Evolutionary conservation across 257 asterid species (phyloP).

Genomic region (Echites panduratus): DNA sequence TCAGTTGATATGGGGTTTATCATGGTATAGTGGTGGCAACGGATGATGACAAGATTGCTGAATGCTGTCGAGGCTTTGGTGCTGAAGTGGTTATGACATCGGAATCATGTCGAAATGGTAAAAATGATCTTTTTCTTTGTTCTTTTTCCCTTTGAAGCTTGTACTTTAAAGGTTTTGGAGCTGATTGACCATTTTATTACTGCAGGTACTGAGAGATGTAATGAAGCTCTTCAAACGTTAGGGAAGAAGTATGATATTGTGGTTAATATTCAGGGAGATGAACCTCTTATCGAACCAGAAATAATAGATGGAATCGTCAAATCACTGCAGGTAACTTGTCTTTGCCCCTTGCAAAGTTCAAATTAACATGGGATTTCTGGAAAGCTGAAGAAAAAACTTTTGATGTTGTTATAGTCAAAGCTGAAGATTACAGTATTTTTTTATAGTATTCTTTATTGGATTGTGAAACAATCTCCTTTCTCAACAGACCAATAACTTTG

Average conservation of each 20-base stretch:
- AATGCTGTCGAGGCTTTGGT: conserved; percentile 84
- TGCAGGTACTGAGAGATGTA: conserved; percentile 81
- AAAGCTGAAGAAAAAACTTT: background rate
- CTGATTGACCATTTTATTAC: conserved; percentile 12
- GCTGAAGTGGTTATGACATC: conserved; percentile 92
- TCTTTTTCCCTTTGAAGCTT: background rate
- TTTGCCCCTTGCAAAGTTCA: background rate
- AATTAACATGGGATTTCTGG: too few species aligned
- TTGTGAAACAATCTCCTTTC: background rate
- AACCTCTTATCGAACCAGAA: conserved; percentile 92
- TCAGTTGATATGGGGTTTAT: conserved; percentile 14
- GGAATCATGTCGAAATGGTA: conserved; percentile 83
- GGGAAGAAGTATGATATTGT: conserved; percentile 64
- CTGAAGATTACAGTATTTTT: background rate
- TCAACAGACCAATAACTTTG: background rate
- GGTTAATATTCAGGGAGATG: conserved; percentile 94
- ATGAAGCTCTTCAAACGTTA: conserved; percentile 72
- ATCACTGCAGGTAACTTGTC: conserved; percentile 60
- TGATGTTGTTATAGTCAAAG: background rate
- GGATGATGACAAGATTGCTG: conserved; percentile 83
- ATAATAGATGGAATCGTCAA: conserved; percentile 75
- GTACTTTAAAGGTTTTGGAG: background rate
- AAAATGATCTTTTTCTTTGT: background rate
- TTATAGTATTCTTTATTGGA: background rate
- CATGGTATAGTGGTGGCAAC: conserved; percentile 75